Evolutionary conservation across 805 yeast species (phyloP), one percentile per base, ranked within the genome.

Genomic region (Candida silvatica): DNA sequence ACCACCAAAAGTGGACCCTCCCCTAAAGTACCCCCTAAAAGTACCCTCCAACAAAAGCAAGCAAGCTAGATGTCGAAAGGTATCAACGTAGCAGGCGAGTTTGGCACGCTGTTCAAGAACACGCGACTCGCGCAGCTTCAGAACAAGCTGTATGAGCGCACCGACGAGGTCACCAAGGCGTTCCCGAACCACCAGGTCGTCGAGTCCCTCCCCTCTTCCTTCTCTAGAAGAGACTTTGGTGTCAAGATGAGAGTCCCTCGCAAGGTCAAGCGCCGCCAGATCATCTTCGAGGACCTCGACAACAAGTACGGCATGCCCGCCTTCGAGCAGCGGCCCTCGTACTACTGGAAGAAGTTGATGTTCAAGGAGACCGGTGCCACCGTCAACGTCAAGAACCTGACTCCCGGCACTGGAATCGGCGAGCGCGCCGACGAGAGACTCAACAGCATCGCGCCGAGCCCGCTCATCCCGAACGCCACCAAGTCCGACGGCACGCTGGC

Each of bases 151-250:
- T 58, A 52, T 11, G 47, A 48, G 25, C 45, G 49, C 29, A 48
- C 42, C 4, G 40, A 45, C 14, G 45, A 54, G 36, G 44, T 43
- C 17, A 34, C 52, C 8, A 55, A 51, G 25, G 38, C 45, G 6
- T 52, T 47, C 25, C 94, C 94, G 18, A 73, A 83, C 0, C 87
- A 79, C 49, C 94, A 83, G 54, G 66, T 80, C 28, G 67, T 84
- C 27, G 79, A 71, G 54, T 77, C 92, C 0, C 76, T 82, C 34
- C 72, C 77, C 32, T 66, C 81, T 6, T 68, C 80, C 32, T 69
- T 78, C 30, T 53, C 66, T 11, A 66, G 84, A 58, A 77, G 80
- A 41, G 83, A 82, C 56, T 84, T 72, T 67, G 95, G 95, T 48
- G 58, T 84, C 40, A 84, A 84, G 51, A 63, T 77, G 30, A 64